Evolutionary conservation across 352 stramenopile species (phyloP), one percentile per base, ranked within the genome.

Genomic region (Sclerospora graminicola): DNA sequence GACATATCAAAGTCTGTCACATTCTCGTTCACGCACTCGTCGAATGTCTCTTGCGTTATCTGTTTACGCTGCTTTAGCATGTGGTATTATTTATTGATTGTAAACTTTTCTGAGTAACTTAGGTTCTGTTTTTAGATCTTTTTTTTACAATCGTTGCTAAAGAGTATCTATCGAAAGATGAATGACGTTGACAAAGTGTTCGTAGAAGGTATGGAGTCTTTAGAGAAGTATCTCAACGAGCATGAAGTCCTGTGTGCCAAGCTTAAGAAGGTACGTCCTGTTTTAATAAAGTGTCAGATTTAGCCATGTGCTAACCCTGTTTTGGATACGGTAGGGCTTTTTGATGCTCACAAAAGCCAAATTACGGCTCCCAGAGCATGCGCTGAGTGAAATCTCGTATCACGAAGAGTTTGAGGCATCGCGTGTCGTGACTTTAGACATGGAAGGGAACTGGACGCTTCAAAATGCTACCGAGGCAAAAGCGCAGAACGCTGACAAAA

Each of bases 11-110:
- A 95, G 36, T 95, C 84, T 36, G 88, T 78, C 36, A 94, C 61
- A 66, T 95, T 95, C 58, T 95, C 84, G 27, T 66, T 48, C 46
- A 95, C 84, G 58, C 65, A 81, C 48, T 95, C 82, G 54, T 95
- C 83, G 56, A 95, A 95, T 38, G 84, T 95, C 50, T 83, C 64
- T 57, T 95, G 84, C 45, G 80, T 87, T 50, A 95, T 92, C 54
- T 82, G 80, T 56, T 60, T 72, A 11, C 56, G 67, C 43, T 39
- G 44, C 1, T 32, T 28, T 27, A 51, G 42, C 46, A 55, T 66
- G 35, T 36, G 41, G 11, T n/a, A 33, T 9, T 37, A 28, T 8
- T 16, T 47, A 16, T n/a, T 8, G 27, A 16, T n/a, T n/a, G n/a
- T n/a, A n/a, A n/a, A n/a, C 28, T 13, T 33, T 33, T n/a, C n/a